A percentile compares a stretch with the other conserved stretches of the same genome.
Evolutionary conservation across 768 basidiomycete genomes (phyloP).

Genomic region (Harrya chromipes): DNA sequence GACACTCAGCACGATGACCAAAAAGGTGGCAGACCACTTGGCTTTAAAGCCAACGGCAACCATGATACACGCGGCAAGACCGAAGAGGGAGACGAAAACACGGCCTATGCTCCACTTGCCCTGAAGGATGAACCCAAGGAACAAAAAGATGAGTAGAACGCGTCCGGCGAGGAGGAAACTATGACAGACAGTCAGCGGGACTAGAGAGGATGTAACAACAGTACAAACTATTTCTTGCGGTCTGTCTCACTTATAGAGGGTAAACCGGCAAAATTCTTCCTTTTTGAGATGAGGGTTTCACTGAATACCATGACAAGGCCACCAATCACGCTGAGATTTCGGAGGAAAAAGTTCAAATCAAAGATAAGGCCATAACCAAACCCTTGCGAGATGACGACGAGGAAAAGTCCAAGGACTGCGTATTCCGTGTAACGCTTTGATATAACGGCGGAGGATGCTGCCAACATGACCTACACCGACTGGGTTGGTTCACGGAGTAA

Average conservation of each 20-base stretch:
- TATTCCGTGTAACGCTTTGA: constrained; percentile 84
- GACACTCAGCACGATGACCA: constrained; percentile 84
- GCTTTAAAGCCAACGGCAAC: constrained; percentile 99
- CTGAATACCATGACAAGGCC: constrained; percentile 99
- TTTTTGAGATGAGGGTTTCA: constrained; percentile 87
- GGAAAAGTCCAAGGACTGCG: constrained; percentile 85
- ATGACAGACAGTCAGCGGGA: constrained; percentile 5
- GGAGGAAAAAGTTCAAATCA: constrained; percentile 99
- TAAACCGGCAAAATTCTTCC: constrained; percentile 86
- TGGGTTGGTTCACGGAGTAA: background rate
- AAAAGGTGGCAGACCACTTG: constrained; percentile 96
- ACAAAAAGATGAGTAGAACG: constrained; percentile 96
- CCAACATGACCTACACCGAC: constrained; percentile 73
- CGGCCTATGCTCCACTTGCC: constrained; percentile 88
- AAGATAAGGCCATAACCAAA: constrained; percentile 99
- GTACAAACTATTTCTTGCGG: constrained; percentile 92
- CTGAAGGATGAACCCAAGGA: constrained; percentile 95
- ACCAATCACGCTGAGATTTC: constrained; percentile 96
- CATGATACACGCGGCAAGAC: constrained; percentile 90
- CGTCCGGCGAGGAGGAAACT: constrained; percentile 98
- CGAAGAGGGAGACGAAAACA: constrained; percentile 84
- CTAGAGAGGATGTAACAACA: background rate
- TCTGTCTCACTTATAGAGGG: constrained; percentile 91
- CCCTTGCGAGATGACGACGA: constrained; percentile 92
- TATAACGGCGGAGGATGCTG: constrained; percentile 82